Percentiles rank a stretch among this genome's conserved stretches.
Conservation (phyloP, 2,329 filamentous ascomycete species). For the Phyllosticta capitalensis region DNA sequence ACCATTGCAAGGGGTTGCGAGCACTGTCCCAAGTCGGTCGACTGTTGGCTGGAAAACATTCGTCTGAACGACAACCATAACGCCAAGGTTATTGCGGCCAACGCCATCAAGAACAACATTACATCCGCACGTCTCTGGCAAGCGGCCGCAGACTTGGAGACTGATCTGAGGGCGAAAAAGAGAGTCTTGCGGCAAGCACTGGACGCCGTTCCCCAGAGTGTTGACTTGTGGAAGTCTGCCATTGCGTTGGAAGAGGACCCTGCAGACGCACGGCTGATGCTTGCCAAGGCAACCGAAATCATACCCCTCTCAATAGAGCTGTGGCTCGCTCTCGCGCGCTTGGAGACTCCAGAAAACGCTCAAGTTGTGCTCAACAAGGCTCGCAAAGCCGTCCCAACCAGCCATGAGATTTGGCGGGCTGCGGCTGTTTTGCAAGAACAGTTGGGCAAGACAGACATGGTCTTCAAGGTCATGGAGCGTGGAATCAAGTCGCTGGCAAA, state of each 20-base stretch:
- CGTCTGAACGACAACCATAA: slow-evolving; percentile 85
- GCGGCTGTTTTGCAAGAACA: slow-evolving; percentile 83
- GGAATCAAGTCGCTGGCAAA: slow-evolving; percentile 80
- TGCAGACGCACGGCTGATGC: slow-evolving; percentile 74
- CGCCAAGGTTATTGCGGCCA: slow-evolving; percentile 88
- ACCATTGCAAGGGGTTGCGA: slow-evolving; percentile 83
- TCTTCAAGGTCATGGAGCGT: slow-evolving; percentile 83
- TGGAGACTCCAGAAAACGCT: slow-evolving; percentile 84
- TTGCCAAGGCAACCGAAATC: slow-evolving; percentile 91
- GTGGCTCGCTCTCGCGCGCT: slow-evolving; percentile 84
- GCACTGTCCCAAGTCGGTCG: slow-evolving; percentile 86
- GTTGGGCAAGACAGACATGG: slow-evolving; percentile 69
- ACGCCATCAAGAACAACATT: slow-evolving; percentile 86
- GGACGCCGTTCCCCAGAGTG: slow-evolving; percentile 87
- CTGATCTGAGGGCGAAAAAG: slow-evolving; percentile 75
- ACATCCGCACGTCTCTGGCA: slow-evolving; percentile 86
- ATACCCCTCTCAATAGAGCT: slow-evolving; percentile 90
- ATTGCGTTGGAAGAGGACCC: slow-evolving; percentile 91
- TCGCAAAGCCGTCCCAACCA: slow-evolving; percentile 85
- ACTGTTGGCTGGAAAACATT: slow-evolving; percentile 94
- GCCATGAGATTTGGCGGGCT: slow-evolving; percentile 93
- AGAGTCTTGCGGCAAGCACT: slow-evolving; percentile 84
- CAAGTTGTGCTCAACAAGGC: slow-evolving; percentile 93
- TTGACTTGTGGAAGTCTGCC: slow-evolving; percentile 94
- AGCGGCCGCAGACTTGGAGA: slow-evolving; percentile 88